Percentiles rank a stretch among this genome's conserved stretches.
Conservation (phyloP, 116 monocot genomes). For the Zostera marina region DNA sequence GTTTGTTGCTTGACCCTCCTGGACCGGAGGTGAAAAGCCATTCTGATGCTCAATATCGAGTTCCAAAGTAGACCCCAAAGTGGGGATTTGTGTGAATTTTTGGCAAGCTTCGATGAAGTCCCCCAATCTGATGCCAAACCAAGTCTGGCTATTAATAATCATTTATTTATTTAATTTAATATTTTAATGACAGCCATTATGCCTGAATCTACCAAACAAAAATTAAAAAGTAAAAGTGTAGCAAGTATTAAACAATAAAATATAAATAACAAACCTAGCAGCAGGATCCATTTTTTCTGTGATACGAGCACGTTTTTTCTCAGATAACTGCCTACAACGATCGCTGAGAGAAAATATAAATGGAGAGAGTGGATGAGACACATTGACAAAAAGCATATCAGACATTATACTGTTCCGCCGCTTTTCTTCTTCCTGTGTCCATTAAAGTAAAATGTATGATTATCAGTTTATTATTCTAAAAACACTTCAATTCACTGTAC, state of each 20-base stretch:
- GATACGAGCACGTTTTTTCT: conserved; percentile 32
- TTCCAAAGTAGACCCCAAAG: no score
- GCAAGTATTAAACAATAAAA: conserved; percentile 1
- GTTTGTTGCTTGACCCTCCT: no score
- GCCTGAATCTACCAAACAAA: no score
- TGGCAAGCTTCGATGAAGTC: no score
- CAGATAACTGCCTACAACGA: conserved; percentile 40
- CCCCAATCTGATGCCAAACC: no score
- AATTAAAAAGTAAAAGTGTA: neutral
- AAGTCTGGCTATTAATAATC: no score
- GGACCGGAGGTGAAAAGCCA: no score
- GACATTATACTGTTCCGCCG: conserved; percentile 73
- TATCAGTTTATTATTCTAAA: neutral
- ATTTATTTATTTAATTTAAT: no score
- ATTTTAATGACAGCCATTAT: no score
- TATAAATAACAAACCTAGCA: conserved; percentile 37
- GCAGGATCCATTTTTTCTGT: conserved; percentile 75
- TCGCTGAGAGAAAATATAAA: conserved; percentile 83
- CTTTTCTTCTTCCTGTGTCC: conserved; percentile 59
- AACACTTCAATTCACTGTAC: neutral
- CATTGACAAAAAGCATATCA: conserved; percentile 85
- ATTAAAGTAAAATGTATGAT: conserved; percentile 1
- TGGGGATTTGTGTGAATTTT: no score
- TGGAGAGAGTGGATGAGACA: conserved; percentile 73
- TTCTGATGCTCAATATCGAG: no score